These are phyloP conservation scores for Globisporangium spiculum DNA, from an alignment of 352 stramenopile species.

Conservation along the genomic window DNA sequence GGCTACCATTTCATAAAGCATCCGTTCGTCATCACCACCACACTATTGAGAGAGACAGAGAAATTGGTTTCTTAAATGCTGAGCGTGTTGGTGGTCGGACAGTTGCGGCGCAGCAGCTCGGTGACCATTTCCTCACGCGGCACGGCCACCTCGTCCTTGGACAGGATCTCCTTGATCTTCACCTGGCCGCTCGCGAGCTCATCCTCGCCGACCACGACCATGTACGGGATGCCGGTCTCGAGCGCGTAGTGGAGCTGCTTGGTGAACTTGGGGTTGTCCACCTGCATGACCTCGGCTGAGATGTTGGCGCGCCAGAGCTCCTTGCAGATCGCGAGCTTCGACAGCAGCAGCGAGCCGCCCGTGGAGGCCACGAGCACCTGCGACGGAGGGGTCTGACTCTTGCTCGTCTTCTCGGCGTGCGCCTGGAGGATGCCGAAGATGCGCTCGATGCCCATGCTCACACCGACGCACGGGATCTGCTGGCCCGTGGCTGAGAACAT, in stretches of 20 bases:
- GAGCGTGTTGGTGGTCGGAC: conserved; percentile 63
- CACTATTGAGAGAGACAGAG: neutral
- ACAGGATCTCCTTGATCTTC: conserved; percentile 96
- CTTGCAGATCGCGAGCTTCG: conserved; percentile 74
- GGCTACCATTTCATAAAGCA: neutral
- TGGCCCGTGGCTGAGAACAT: conserved; percentile 95
- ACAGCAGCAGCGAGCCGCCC: conserved; percentile 57
- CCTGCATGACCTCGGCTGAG: conserved; percentile 94
- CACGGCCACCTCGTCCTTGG: conserved; percentile 89
- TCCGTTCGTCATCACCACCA: neutral
- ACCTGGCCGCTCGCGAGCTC: conserved; percentile 93
- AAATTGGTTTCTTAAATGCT: conserved; percentile 38
- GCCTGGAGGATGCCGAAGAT: conserved; percentile 98
- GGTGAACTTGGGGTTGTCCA: conserved; percentile 97
- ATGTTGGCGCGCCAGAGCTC: conserved; percentile 91
- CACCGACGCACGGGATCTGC: conserved; percentile 97
- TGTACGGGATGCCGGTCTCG: conserved; percentile 94
- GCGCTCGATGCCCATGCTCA: conserved; percentile 98
- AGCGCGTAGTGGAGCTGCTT: conserved; percentile 96
- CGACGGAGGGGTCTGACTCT: conserved; percentile 35
- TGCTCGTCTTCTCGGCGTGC: conserved; percentile 73
- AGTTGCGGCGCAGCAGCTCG: conserved; percentile 69
- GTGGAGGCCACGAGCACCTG: conserved; percentile 95
- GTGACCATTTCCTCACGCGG: conserved; percentile 67
- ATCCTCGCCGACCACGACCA: conserved; percentile 96